phyloP scores from a whole-genome alignment of 202 grass and related monocot genomes.

The Bolboschoenoplectus hybrid region DNA sequence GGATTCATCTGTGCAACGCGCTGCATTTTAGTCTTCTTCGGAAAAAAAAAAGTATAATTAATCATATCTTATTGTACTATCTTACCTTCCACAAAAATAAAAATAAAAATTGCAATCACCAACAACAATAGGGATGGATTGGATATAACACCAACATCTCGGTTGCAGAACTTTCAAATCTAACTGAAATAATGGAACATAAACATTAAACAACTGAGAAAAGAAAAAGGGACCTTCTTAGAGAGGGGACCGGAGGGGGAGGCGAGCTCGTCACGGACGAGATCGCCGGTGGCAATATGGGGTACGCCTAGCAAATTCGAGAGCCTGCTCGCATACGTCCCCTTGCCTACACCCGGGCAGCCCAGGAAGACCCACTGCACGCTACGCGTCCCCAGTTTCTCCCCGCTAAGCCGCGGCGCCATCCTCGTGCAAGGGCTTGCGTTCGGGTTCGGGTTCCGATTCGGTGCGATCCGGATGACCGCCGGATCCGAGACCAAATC shows the following conservation, averaged over 20 bases:
- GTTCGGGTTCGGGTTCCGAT: slow-evolving; percentile 36
- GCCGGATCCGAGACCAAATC: slow-evolving; percentile 36
- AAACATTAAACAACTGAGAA: neutral
- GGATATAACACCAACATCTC: neutral
- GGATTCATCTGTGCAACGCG: too few relatives aligned
- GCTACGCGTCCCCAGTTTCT: slow-evolving; percentile 50
- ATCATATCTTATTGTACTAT: neutral
- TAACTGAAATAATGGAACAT: neutral
- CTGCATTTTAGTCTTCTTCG: too few relatives aligned
- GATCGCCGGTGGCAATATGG: slow-evolving; percentile 97
- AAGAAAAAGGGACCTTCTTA: slow-evolving; percentile 45
- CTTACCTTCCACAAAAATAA: neutral
- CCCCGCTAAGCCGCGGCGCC: neutral
- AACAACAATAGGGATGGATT: neutral
- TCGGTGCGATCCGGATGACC: slow-evolving; percentile 29
- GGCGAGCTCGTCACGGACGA: slow-evolving; percentile 78
- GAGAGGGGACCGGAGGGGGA: slow-evolving; percentile 51
- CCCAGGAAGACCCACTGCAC: slow-evolving; percentile 98
- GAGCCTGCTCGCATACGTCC: slow-evolving; percentile 94
- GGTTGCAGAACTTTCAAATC: neutral
- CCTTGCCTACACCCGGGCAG: slow-evolving; percentile 93
- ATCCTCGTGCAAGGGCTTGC: neutral
- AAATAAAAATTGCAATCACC: neutral
- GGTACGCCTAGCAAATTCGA: slow-evolving; percentile 73
- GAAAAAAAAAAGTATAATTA: neutral